Conservation (phyloP, 1,284 basidiomycete species). For the Austroboletus olivaceoglutinosus region DNA sequence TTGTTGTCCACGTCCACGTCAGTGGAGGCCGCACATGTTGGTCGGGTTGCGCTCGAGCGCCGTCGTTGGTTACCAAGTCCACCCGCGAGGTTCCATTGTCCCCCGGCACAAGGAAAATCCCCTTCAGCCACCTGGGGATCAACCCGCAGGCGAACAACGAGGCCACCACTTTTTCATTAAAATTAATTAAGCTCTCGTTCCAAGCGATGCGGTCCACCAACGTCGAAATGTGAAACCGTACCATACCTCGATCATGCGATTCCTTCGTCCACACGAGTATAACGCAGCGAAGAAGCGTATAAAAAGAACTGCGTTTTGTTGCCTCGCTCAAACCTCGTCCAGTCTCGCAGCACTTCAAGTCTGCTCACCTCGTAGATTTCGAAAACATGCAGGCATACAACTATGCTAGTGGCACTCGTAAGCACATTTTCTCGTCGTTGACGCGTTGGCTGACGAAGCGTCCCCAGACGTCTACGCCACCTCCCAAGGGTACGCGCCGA, state of each 20-base stretch:
- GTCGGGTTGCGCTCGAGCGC: too few species aligned
- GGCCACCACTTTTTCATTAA: conserved; percentile 1
- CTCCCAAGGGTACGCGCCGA: neutral
- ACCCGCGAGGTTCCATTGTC: conserved; percentile 8
- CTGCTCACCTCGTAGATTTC: neutral
- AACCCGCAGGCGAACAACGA: neutral
- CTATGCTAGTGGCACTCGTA: conserved; percentile 1
- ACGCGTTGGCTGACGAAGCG: neutral
- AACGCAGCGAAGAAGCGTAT: conserved; percentile 3
- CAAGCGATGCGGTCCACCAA: conserved; percentile 5
- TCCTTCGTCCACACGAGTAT: conserved; percentile 10
- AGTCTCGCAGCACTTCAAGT: too few species aligned
- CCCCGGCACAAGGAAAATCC: neutral
- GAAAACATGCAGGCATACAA: conserved; percentile 11
- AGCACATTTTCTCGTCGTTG: neutral
- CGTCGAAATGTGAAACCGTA: neutral
- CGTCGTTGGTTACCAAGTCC: neutral
- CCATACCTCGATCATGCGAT: neutral
- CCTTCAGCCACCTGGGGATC: neutral
- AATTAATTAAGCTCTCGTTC: conserved; percentile 4
- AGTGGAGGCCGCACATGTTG: too few species aligned
- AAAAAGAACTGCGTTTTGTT: conserved; percentile 2
- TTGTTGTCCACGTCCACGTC: conserved; percentile 2
- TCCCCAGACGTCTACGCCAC: neutral
- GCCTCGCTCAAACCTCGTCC: too few species aligned